phyloP scores from a whole-genome alignment of 2,329 filamentous ascomycete genomes.

The Fusarium keratoplasticum region DNA sequence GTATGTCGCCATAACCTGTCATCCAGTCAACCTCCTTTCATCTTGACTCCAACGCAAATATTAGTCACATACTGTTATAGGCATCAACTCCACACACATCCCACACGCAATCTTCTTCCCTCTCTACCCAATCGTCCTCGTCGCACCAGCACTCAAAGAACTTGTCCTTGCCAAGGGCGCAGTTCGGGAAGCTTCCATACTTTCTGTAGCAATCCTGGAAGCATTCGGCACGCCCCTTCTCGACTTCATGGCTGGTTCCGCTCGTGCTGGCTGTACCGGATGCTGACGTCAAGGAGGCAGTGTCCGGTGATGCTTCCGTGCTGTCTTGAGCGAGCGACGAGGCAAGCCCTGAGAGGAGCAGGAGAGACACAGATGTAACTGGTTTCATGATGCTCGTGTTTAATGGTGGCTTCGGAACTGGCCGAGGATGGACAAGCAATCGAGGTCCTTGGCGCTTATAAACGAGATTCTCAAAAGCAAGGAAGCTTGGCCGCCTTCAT shows the following conservation, averaged over 20 bases:
- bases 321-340: not conserved
- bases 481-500: not conserved
- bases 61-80: slow-evolving; percentile 8
- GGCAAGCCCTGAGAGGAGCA: not conserved
- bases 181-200: slow-evolving; percentile 4
- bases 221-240: slow-evolving; percentile 3
- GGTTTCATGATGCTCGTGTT: not conserved
- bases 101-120: slow-evolving; percentile 19
- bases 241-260: not conserved
- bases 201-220: slow-evolving; percentile 16
- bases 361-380: not conserved
- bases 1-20: not conserved
- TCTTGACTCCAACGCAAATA: fast-evolving
- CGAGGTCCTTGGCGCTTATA: not conserved
- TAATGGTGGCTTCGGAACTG: fast-evolving
- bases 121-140: slow-evolving; percentile 16
- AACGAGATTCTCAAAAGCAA: not conserved
- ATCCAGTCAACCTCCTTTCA: not conserved
- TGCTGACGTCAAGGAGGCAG: not conserved
- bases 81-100: slow-evolving; percentile 10
- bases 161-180: not conserved
- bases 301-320: not conserved
- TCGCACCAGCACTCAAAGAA: slow-evolving; percentile 15
- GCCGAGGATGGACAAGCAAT: not conserved
- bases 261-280: not conserved